Evolutionary conservation across 1,284 basidiomycete species (phyloP).

Genomic region (Marasmius tenuissimus): DNA sequence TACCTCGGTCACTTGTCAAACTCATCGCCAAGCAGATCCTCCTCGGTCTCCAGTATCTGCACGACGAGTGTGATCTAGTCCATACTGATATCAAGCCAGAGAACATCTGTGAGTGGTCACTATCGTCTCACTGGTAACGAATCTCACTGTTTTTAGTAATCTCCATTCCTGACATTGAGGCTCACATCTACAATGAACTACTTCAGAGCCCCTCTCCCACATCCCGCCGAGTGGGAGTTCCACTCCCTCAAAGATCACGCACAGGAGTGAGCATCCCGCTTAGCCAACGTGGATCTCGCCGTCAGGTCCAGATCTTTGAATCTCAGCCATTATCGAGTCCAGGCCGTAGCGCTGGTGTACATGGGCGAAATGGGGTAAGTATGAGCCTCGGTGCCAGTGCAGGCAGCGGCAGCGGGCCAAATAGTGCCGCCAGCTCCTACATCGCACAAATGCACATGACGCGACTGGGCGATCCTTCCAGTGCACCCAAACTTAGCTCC

Average conservation of each 20-base stretch:
- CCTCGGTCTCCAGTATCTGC: slow-evolving; percentile 88
- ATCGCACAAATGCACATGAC: slow-evolving; percentile 39
- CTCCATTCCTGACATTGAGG: slow-evolving; percentile 73
- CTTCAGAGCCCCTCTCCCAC: slow-evolving; percentile 65
- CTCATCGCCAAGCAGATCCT: slow-evolving; percentile 83
- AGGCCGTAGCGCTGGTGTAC: slow-evolving; percentile 45
- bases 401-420: slow-evolving; percentile 34
- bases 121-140: background rate
- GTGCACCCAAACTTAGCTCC: slow-evolving; percentile 33
- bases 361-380: slow-evolving; percentile 34
- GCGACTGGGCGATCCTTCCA: slow-evolving; percentile 26
- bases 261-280: slow-evolving; percentile 59
- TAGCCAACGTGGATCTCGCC: slow-evolving; percentile 45
- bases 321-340: slow-evolving; percentile 72
- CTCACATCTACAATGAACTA: slow-evolving; percentile 67
- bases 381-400: slow-evolving; percentile 30
- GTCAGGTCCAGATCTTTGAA: slow-evolving; percentile 75
- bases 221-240: slow-evolving; percentile 70
- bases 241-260: slow-evolving; percentile 53
- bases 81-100: slow-evolving; percentile 92
- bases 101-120: slow-evolving; percentile 70
- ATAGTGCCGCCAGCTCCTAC: slow-evolving; percentile 39
- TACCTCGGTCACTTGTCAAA: slow-evolving; percentile 79
- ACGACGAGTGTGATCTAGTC: slow-evolving; percentile 86
- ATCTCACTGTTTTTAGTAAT: slow-evolving; percentile 54